phyloP scores from a whole-genome alignment of 495 filamentous ascomycete species.

The Penicillium tannophilum region DNA sequence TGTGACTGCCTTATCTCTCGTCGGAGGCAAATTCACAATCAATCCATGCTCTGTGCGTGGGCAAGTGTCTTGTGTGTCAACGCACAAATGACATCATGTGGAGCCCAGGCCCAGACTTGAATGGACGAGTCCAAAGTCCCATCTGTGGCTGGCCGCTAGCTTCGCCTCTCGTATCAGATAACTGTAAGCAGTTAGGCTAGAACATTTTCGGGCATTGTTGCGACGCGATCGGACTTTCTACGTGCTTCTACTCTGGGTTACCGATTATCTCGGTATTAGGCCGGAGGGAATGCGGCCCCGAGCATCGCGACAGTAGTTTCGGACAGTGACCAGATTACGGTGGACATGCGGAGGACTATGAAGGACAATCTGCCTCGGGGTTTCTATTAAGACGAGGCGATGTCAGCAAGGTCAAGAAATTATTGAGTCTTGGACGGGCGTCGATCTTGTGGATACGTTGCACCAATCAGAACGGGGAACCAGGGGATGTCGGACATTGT shows the following conservation, averaged over 20 bases:
- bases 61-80: neutral
- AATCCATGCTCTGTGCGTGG: neutral
- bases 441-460: slow-evolving; percentile 15
- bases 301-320: neutral
- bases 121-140: neutral
- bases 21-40: neutral
- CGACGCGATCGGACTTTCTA: slow-evolving; percentile 5
- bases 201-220: slow-evolving; percentile 6
- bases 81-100: slow-evolving; percentile 15
- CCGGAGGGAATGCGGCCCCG: neutral
- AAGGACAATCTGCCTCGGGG: neutral
- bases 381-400: neutral
- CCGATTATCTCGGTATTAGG: neutral
- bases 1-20: neutral
- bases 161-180: neutral
- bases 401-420: neutral
- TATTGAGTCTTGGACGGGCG: neutral
- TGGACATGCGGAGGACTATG: neutral
- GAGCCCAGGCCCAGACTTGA: neutral
- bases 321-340: neutral
- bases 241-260: neutral
- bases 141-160: slow-evolving; percentile 1
- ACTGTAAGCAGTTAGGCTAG: slow-evolving; percentile 1
- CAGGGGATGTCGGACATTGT: slow-evolving; percentile 14
- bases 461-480: slow-evolving; percentile 9